Percentiles rank a stretch among this genome's conserved stretches.
Evolutionary conservation across 2,329 filamentous ascomycete genomes (phyloP).

Genomic region (Rhinocladiella similis): DNA sequence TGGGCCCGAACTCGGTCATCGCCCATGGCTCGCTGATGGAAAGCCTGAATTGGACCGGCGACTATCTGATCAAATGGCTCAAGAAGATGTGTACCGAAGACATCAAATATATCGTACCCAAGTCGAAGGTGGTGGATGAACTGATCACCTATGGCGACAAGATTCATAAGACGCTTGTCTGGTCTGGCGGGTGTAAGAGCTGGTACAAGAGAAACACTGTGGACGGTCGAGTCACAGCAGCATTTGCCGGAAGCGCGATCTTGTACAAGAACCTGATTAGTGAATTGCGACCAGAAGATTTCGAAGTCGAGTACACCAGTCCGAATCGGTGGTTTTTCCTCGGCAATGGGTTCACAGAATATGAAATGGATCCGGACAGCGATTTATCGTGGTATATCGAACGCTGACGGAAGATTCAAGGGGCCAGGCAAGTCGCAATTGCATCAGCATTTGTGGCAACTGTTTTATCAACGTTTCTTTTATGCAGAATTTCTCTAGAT

Average conservation of each 20-base stretch:
- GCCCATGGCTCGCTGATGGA: conserved; percentile 34
- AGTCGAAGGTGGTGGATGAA: conserved; percentile 33
- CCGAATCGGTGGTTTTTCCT: conserved; percentile 30
- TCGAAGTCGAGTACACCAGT: conserved; percentile 16
- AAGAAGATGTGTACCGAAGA: conserved; percentile 36
- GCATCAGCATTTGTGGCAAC: too few species aligned
- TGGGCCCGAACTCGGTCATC: conserved; percentile 31
- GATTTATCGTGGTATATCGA: conserved; percentile 33
- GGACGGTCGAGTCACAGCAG: conserved; percentile 23
- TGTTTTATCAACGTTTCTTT: too few species aligned
- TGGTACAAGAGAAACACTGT: conserved; percentile 25
- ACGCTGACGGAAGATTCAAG: neutral
- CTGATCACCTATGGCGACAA: conserved; percentile 36
- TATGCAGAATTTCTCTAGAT: too few species aligned
- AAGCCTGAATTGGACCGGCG: conserved; percentile 29
- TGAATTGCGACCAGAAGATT: conserved; percentile 35
- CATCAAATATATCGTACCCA: conserved; percentile 34
- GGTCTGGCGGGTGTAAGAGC: conserved; percentile 22
- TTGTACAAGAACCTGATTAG: conserved; percentile 37
- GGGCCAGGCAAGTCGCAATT: too few species aligned
- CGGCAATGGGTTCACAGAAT: conserved; percentile 39
- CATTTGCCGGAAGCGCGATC: conserved; percentile 30
- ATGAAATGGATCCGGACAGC: conserved; percentile 29
- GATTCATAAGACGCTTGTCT: conserved; percentile 34
- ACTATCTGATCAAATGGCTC: conserved; percentile 34